These are phyloP conservation scores for Passiflora organensis DNA, from an alignment of 345 rosid species.

Conservation along the genomic window DNA sequence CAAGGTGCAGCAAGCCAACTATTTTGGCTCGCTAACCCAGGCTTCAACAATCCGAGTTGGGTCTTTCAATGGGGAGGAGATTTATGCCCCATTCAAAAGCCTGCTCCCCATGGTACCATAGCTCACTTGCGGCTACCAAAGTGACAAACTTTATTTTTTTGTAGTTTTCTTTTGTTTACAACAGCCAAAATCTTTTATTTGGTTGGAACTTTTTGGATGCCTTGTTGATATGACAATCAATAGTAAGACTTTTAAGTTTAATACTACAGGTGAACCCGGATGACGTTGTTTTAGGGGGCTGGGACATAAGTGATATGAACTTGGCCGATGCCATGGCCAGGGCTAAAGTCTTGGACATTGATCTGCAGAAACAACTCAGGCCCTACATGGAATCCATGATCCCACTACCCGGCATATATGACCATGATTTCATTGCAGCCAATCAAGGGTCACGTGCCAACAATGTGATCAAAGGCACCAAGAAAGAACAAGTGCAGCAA, in stretches of 20 bases:
- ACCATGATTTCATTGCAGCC: constrained; percentile 95
- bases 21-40: constrained; percentile 93
- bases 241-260: not conserved
- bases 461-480: constrained; percentile 76
- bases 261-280: constrained; percentile 74
- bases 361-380: constrained; percentile 85
- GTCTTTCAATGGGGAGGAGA: constrained; percentile 95
- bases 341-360: constrained; percentile 84
- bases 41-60: constrained; percentile 90
- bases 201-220: too few relatives aligned
- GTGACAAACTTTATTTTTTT: too few relatives aligned
- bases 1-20: constrained; percentile 93
- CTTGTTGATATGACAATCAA: too few relatives aligned
- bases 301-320: constrained; percentile 98
- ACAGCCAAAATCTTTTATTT: too few relatives aligned
- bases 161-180: too few relatives aligned
- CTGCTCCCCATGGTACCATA: constrained; percentile 95
- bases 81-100: constrained; percentile 95
- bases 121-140: too few relatives aligned
- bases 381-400: constrained; percentile 93
- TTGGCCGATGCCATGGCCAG: constrained; percentile 97
- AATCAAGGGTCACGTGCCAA: constrained; percentile 93
- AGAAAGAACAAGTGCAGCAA: constrained; percentile 77
- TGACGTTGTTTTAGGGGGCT: constrained; percentile 88
- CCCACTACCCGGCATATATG: constrained; percentile 89